Conservation (phyloP, 163 green algal species). For the Botryococcus braunii region DNA sequence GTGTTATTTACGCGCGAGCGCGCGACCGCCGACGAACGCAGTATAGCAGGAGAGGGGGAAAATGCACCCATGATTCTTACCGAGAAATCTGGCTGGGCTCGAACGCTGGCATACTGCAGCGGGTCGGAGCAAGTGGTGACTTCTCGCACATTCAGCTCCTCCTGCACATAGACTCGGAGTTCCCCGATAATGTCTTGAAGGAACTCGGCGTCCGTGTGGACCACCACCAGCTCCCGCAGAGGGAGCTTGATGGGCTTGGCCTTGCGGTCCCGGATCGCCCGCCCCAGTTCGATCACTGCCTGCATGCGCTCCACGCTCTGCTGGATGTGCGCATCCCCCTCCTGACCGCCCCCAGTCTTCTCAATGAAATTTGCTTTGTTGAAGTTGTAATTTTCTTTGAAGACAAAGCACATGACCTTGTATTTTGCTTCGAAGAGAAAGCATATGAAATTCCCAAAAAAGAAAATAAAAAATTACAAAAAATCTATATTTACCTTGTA, state of each 20-base stretch:
- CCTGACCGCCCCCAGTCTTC: slow-evolving; percentile 11
- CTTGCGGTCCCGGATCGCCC: slow-evolving; percentile 58
- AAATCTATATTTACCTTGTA: too few species aligned
- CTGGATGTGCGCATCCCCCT: slow-evolving; percentile 69
- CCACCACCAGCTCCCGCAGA: slow-evolving; percentile 67
- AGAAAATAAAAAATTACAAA: too few species aligned
- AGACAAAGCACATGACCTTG: too few species aligned
- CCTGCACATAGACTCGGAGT: slow-evolving; percentile 77
- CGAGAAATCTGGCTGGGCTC: slow-evolving; percentile 84
- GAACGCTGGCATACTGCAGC: slow-evolving; percentile 61
- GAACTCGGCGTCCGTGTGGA: slow-evolving; percentile 77
- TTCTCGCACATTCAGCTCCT: slow-evolving; percentile 84
- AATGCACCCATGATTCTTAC: too few species aligned
- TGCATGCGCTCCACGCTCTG: slow-evolving; percentile 76
- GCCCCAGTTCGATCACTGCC: slow-evolving; percentile 78
- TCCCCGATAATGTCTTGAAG: slow-evolving; percentile 74
- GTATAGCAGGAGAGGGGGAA: too few species aligned
- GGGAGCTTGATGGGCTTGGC: slow-evolving; percentile 35
- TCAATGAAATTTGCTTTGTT: too few species aligned
- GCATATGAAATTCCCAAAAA: too few species aligned
- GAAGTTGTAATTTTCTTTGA: too few species aligned
- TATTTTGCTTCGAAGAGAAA: too few species aligned
- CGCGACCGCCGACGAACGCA: too few species aligned
- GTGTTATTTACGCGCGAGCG: too few species aligned
- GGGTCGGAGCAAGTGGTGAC: slow-evolving; percentile 73